phyloP scores from a whole-genome alignment of 345 rosid genomes.

The Lepidium aucheri region DNA sequence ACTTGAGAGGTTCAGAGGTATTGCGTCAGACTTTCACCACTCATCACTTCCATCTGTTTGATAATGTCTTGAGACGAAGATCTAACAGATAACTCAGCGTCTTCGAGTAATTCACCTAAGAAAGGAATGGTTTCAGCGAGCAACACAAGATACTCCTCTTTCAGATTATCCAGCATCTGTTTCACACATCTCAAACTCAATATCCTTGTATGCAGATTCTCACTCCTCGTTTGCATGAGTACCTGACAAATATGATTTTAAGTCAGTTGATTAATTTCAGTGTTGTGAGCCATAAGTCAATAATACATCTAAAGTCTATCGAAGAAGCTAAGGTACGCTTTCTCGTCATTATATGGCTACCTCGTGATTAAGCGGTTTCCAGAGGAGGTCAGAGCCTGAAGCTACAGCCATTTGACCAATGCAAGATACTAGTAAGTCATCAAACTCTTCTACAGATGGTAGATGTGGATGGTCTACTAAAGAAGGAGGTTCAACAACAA shows the following conservation, averaged over 20 bases:
- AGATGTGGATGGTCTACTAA: slow-evolving; percentile 46
- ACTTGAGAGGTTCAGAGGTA: slow-evolving; percentile 36
- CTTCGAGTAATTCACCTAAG: slow-evolving; percentile 87
- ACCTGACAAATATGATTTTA: slow-evolving; percentile 40
- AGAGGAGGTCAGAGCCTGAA: slow-evolving; percentile 80
- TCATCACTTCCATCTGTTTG: slow-evolving; percentile 78
- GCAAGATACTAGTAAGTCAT: slow-evolving; percentile 61
- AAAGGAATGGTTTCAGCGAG: slow-evolving; percentile 81
- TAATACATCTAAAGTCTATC: not conserved
- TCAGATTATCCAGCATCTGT: slow-evolving; percentile 64
- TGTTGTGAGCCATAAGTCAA: not conserved
- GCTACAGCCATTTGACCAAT: slow-evolving; percentile 94
- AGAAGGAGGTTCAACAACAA: slow-evolving; percentile 55
- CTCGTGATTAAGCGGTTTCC: slow-evolving; percentile 95
- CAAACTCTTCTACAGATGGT: slow-evolving; percentile 67
- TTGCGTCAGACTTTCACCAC: slow-evolving; percentile 72
- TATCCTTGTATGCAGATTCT: slow-evolving; percentile 60
- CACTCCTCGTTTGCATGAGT: slow-evolving; percentile 85
- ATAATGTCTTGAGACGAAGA: slow-evolving; percentile 75
- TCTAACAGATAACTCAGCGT: slow-evolving; percentile 68
- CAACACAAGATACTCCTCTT: slow-evolving; percentile 78
- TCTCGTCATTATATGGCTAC: slow-evolving; percentile 26
- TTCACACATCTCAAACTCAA: slow-evolving; percentile 70
- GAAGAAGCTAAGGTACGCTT: not conserved
- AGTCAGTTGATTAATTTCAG: not conserved